Base-by-base conservation (phyloP, 768 basidiomycete genomes). In the Bullera alba region DNA sequence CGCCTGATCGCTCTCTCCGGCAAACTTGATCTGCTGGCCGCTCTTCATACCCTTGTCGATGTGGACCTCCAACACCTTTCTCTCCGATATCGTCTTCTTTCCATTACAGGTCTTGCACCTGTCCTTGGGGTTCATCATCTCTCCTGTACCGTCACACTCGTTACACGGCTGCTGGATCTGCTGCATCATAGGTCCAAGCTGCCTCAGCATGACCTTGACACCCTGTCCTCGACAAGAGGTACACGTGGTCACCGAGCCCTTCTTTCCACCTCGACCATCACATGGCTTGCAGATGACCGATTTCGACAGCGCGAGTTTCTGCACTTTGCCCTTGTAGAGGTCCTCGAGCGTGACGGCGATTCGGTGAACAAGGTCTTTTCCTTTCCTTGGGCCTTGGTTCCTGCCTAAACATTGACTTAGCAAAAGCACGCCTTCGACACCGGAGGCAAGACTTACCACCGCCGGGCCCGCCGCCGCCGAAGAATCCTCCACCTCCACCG, bases 141-240 rank as follows among this genome's bases (percentile, higher is more conserved):
- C 93, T 59, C 95, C 95, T n/a, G 83, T 80, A 15, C 88, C 95
- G 44, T 78, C 80, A 73, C 95, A 99, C 15, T 96, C 95, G 69
- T 85, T 83, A 77, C 95, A 99, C 38, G 83, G 79, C 47, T 89
- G 87, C 72, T 97, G 95, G 61, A 97, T 87, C 75, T 99, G 93
- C 75, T 99, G 95, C 63, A 99, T 88, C 95, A 99, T 99, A 4
- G 95, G 95, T 23, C 95, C 95, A 82, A 99, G 87, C 73, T 97
- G 95, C 54, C 95, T 86, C 54, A 97, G 76, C 45, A 85, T 88
- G 67, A 96, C 74, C 71, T 84, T 87, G 77, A 92, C 76, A 64
- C 95, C 95, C 58, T 89, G 87, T 50, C 95, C 95, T 65, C 76
- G 79, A 76, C 95, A 99, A 14, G 76, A 65, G 36, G 71, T 57